Conservation (phyloP, 2,329 filamentous ascomycete genomes). For the Alternaria sp. region DNA sequence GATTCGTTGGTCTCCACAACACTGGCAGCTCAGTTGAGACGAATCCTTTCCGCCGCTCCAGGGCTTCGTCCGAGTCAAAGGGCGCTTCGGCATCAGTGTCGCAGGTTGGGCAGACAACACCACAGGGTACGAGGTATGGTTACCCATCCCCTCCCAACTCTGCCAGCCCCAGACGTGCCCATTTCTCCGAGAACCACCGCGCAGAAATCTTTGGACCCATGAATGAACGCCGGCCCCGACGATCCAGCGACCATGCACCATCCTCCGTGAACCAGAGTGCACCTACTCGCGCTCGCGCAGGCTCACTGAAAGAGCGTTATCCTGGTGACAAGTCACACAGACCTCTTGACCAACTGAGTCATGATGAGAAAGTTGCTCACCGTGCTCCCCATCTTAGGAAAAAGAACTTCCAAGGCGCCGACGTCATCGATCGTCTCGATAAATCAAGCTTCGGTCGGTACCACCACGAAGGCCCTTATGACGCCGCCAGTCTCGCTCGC, state of each 20-base stretch:
- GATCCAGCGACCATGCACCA: slow-evolving; percentile 45
- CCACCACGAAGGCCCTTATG: slow-evolving; percentile 91
- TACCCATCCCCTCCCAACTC: slow-evolving; percentile 65
- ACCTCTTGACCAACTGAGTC: slow-evolving; percentile 72
- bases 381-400: slow-evolving; percentile 72
- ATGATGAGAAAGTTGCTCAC: slow-evolving; percentile 71
- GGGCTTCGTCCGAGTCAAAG: slow-evolving; percentile 43
- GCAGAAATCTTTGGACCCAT: slow-evolving; percentile 44
- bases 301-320: slow-evolving; percentile 67
- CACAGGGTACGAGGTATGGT: slow-evolving; percentile 40
- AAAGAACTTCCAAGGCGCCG: slow-evolving; percentile 71
- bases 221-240: slow-evolving; percentile 43
- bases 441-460: slow-evolving; percentile 70
- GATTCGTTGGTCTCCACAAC: slow-evolving; percentile 42
- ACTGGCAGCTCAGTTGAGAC: slow-evolving; percentile 52
- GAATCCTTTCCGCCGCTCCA: slow-evolving; percentile 56
- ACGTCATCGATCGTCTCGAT: slow-evolving; percentile 84
- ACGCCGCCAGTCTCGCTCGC: slow-evolving; percentile 77
- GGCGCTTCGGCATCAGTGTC: slow-evolving; percentile 30
- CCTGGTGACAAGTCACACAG: slow-evolving; percentile 71
- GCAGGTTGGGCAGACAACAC: slow-evolving; percentile 29
- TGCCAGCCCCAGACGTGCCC: slow-evolving; percentile 60
- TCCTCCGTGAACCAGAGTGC: slow-evolving; percentile 34
- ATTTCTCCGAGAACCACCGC: slow-evolving; percentile 46
- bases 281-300: slow-evolving; percentile 49